Evolutionary conservation across 2,329 filamentous ascomycete genomes (phyloP), one percentile per base, ranked within the genome.

Genomic region (Eutypella sp.): DNA sequence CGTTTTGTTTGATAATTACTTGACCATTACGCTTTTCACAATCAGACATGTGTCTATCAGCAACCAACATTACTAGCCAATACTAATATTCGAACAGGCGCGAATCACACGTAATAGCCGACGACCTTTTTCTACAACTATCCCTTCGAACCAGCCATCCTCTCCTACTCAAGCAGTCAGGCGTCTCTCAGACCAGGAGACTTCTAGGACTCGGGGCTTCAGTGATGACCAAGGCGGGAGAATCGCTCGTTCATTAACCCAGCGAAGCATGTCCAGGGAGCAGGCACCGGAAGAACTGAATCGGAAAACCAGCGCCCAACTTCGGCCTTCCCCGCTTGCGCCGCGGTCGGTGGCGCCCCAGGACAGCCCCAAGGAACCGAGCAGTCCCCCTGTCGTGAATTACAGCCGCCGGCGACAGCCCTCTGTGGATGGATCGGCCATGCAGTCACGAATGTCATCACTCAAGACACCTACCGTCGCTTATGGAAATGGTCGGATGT

Each of bases 121-220:
- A 36, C 72, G 78, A 9, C 78, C 78, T 5, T 66, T 79, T 7
- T 82, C 79, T 10, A 69, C 74, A 6, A 71, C 70, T 20, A 62
- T 78, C 16, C 68, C 74, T 15, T 64, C 69, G 16, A 68, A 74
- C 49, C 69, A 74, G 40, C 67, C 71, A 16, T 63, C 67, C 6
- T 79, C 77, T 1, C 78, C 78, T 39, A 73, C 78, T 15, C 70
- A 68, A 40, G 52, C 77, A 22, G 63, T 66, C 45, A 74, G 78
- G 31, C 76, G 79, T 20, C 66, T 81, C 33, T 82, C 79, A 2
- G 79, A 82, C 44, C 76, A 78, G 51, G 76, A 79, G 33, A 69
- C 66, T 11, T 64, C 67, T 52, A 62, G 70, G 55, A 53, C 65
- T 54, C 63, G 72, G 62, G 55, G 62, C 23, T 44, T 57, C 15